Evolutionary conservation across 2,329 filamentous ascomycete species (phyloP).

Genomic region (Scolecobasidium constrictum): DNA sequence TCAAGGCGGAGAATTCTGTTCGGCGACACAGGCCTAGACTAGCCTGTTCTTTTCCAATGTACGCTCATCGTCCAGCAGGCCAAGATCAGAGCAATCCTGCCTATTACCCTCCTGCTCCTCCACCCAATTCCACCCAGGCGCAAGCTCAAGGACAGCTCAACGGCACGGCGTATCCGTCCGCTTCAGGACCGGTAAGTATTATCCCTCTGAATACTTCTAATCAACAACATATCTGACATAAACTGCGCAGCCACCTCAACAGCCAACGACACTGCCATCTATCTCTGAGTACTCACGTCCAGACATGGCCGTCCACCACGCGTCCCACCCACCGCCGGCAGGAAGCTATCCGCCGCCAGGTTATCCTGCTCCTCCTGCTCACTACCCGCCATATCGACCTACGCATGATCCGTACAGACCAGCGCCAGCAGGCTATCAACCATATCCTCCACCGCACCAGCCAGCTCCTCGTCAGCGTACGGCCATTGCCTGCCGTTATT

Average conservation of each 20-base stretch:
- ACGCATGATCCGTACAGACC: conserved; percentile 30
- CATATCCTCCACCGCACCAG: conserved; percentile 26
- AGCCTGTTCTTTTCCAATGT: conserved; percentile 10
- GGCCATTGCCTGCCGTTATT: conserved; percentile 51
- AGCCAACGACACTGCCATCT: conserved; percentile 4
- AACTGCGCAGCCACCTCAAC: background rate
- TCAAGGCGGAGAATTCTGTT: conserved; percentile 1
- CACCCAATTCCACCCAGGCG: conserved; percentile 8
- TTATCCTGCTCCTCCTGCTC: conserved; percentile 13
- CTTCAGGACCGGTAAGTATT: conserved; percentile 6
- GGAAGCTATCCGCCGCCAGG: conserved; percentile 8
- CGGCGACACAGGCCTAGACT: conserved; percentile 6
- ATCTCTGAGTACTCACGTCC: conserved; percentile 1
- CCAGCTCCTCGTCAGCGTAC: conserved; percentile 47
- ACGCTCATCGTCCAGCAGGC: conserved; percentile 16
- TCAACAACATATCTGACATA: background rate
- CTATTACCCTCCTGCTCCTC: conserved; percentile 15
- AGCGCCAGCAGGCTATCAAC: conserved; percentile 34
- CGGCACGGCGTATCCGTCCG: conserved; percentile 11
- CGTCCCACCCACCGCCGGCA: conserved; percentile 23
- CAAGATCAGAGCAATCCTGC: conserved; percentile 27
- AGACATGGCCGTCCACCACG: conserved; percentile 6
- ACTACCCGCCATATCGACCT: conserved; percentile 24
- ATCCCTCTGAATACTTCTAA: background rate
- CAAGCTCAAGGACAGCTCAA: conserved; percentile 9